Evolutionary conservation across 2,329 filamentous ascomycete species (phyloP).

Genomic region (Cryphonectria japonica): DNA sequence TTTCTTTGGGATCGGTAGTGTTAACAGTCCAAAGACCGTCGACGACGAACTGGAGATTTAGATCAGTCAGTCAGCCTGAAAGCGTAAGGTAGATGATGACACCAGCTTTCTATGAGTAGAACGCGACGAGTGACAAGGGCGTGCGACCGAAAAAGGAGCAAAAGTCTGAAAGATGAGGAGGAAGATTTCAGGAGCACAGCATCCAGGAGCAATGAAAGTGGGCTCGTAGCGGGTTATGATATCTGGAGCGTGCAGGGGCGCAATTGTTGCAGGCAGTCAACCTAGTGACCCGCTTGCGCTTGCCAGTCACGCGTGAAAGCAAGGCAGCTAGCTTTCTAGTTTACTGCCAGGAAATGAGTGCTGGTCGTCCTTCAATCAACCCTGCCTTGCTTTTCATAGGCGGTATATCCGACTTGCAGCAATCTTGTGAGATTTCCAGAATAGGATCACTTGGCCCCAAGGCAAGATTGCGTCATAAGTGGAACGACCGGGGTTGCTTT

Average conservation of each 20-base stretch:
- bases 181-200: background rate
- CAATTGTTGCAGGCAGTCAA: background rate
- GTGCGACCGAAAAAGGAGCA: constrained; percentile 13
- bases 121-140: background rate
- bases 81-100: background rate
- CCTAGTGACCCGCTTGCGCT: background rate
- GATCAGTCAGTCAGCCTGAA: constrained; percentile 33
- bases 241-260: constrained; percentile 11
- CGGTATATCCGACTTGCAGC: background rate
- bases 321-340: background rate
- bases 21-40: constrained; percentile 90
- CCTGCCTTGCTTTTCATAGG: background rate
- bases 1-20: constrained; percentile 77
- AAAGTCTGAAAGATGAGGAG: background rate
- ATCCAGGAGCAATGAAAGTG: background rate
- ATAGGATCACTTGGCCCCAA: constrained; percentile 8
- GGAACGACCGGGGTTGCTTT: constrained; percentile 14
- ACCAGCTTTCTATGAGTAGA: background rate
- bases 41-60: constrained; percentile 77
- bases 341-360: constrained; percentile 8
- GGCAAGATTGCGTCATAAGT: constrained; percentile 27
- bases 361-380: constrained; percentile 2
- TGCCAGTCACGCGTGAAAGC: background rate
- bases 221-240: background rate
- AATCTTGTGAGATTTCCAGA: background rate